A percentile compares a stretch with the other conserved stretches of the same genome.
Conservation (phyloP, 352 stramenopile genomes). For the Phytopythium helicoides region DNA sequence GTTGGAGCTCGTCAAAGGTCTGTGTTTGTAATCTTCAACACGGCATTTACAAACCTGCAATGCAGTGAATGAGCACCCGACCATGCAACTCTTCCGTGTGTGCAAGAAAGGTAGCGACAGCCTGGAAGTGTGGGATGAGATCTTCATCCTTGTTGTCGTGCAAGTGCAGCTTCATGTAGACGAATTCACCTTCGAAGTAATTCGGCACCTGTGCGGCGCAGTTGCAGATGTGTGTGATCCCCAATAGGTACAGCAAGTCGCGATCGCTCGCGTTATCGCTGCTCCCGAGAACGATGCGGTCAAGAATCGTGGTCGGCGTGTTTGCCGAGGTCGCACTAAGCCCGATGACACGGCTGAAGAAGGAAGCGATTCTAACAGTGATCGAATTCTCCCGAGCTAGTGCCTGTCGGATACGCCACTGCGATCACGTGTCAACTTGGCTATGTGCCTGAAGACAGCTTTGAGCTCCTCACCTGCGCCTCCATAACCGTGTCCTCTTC, state of each 20-base stretch:
- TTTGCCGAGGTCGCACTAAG: slow-evolving; percentile 7
- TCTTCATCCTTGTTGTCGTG: slow-evolving; percentile 51
- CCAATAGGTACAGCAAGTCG: slow-evolving; percentile 32
- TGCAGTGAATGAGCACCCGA: slow-evolving; percentile 55
- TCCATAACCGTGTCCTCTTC: slow-evolving; percentile 47
- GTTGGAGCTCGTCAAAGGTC: too few species aligned
- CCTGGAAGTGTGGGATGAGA: slow-evolving; percentile 51
- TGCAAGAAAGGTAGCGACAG: slow-evolving; percentile 50
- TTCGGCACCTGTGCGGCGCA: slow-evolving; percentile 46
- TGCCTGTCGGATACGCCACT: slow-evolving; percentile 46
- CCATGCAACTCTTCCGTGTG: slow-evolving; percentile 44
- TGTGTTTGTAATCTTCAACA: too few species aligned
- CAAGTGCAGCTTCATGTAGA: slow-evolving; percentile 60
- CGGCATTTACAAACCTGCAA: not conserved
- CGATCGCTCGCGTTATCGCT: slow-evolving; percentile 39
- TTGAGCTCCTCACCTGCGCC: slow-evolving; percentile 20
- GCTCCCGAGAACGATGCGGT: slow-evolving; percentile 48
- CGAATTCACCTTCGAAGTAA: slow-evolving; percentile 63
- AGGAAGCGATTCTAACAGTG: slow-evolving; percentile 11
- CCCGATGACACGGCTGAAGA: slow-evolving; percentile 23
- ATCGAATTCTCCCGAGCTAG: slow-evolving; percentile 27
- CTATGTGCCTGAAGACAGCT: not conserved
- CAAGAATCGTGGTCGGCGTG: slow-evolving; percentile 34
- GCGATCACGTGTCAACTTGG: not conserved
- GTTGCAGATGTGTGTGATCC: slow-evolving; percentile 68